Base-by-base conservation (phyloP, 805 yeast genomes). In the Saccharomycopsis microspora region DNA sequence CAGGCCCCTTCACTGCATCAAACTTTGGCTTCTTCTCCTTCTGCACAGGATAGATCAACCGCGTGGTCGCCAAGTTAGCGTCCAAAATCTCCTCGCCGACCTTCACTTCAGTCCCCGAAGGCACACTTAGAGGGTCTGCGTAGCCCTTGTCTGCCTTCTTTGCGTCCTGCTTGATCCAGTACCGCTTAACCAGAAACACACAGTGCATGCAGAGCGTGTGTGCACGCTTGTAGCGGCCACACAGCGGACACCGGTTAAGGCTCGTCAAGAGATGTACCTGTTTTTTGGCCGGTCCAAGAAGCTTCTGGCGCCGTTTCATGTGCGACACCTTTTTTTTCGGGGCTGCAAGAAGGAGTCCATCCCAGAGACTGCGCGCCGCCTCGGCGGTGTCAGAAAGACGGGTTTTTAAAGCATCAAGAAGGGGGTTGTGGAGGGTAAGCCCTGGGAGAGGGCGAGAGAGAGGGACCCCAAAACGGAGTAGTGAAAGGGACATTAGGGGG, bases 301-400 rank as follows among this genome's bases (percentile, higher is more conserved):
- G 78, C 67, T 89, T 79, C 61, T 77, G 82, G 64, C 97, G 80
- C 59, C 85, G 84, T 64, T 86, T 85, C 67, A 78, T 78, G 62
- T 87, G 86, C 5, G 97, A 87, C 2, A 79, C 79, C 64, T 88
- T 89, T 76, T 89, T 88, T 71, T 93, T 93, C 47, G 98, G 97
- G 5, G 80, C 97, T 4, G 98, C 98, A 55, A 71, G 70, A 46
- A 86, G 68, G 32, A 85, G 75, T n/a, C 94, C 95, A 32, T 45
- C 39, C 54, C 54, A 51, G 9, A 45, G 45, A 6, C 39, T 33
- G 32, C 29, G 43, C 31, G 47, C 31, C 39, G 34, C 31, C 32
- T 28, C 19, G 29, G 32, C 27, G 32, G 47, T 36, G 39, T 44
- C 39, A 7, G 35, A 11, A 4, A 44, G 19, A 19, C 42, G 32